Percentiles rank a stretch among this genome's conserved stretches.
Evolutionary conservation across 345 rosid species (phyloP).

Genomic region (Eucalyptus pauciflora): DNA sequence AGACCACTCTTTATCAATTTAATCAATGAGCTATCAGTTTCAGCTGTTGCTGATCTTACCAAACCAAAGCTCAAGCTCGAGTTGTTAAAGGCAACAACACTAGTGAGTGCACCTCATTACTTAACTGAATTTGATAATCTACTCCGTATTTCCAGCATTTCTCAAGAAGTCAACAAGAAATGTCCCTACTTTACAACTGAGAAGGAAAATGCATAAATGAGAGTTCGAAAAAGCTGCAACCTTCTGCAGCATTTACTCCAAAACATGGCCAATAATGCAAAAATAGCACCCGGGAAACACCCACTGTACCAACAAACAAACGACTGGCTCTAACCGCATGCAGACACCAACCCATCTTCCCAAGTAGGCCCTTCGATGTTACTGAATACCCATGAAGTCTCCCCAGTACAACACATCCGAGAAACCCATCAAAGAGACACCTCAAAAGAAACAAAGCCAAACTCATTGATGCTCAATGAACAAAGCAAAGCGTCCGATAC

Average conservation of each 20-base stretch:
- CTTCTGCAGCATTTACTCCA: not conserved
- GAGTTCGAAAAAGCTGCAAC: not conserved
- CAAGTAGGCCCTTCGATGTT: not conserved
- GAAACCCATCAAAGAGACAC: not conserved
- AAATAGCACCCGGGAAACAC: not conserved
- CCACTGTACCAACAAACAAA: not conserved
- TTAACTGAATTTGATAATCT: not conserved
- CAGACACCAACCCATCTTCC: not conserved
- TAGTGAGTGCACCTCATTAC: not conserved
- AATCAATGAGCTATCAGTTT: not conserved
- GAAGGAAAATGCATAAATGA: not conserved
- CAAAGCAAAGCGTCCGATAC: not conserved
- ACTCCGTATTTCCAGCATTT: not conserved
- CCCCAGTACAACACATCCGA: not conserved
- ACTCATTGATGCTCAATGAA: not conserved
- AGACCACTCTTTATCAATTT: not conserved
- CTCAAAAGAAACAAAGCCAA: not conserved
- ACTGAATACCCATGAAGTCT: not conserved
- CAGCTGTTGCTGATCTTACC: not conserved
- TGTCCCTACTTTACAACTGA: not conserved
- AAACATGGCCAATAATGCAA: not conserved
- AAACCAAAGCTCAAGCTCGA: not conserved
- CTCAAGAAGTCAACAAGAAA: not conserved
- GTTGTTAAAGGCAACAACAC: not conserved
- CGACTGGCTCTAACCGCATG: not conserved